Evolutionary conservation across 441 rosid genomes (phyloP).

Genomic region (Populus tomentosa): DNA sequence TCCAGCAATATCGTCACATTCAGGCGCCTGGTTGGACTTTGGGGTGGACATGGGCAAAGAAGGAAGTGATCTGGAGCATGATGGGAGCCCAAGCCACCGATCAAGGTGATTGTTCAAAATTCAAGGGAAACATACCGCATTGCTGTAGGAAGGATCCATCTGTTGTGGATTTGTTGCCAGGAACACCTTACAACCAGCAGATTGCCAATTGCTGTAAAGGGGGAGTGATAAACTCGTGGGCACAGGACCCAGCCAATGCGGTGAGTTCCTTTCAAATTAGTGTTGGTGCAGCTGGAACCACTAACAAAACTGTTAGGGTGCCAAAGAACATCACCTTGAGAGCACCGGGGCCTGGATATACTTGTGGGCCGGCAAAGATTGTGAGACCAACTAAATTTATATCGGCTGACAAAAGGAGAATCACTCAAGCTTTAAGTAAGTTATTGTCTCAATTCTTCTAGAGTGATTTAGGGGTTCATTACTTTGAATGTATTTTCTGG

Average conservation of each 20-base stretch:
- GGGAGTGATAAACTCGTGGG: constrained; percentile 72
- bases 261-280: constrained; percentile 65
- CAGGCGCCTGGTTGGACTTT: constrained; percentile 79
- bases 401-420: constrained; percentile 57
- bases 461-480: not conserved
- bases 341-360: constrained; percentile 85
- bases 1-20: constrained; percentile 86
- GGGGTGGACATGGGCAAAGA: constrained; percentile 83
- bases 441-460: constrained; percentile 8
- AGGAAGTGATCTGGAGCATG: constrained; percentile 82
- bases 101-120: constrained; percentile 88
- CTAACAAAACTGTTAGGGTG: constrained; percentile 61
- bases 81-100: constrained; percentile 75
- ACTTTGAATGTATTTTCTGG: not conserved
- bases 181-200: constrained; percentile 77
- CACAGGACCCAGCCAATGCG: constrained; percentile 62
- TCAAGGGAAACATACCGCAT: constrained; percentile 71
- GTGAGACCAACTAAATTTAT: constrained; percentile 52
- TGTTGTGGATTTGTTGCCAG: constrained; percentile 79
- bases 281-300: constrained; percentile 75
- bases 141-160: constrained; percentile 73
- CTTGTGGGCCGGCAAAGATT: constrained; percentile 68
- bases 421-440: constrained; percentile 85
- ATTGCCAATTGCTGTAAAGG: constrained; percentile 81
- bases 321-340: constrained; percentile 71